Evolutionary conservation across 306 rosid genomes (phyloP), one percentile per base, ranked within the genome.

Genomic region (Luffa acutangula): DNA sequence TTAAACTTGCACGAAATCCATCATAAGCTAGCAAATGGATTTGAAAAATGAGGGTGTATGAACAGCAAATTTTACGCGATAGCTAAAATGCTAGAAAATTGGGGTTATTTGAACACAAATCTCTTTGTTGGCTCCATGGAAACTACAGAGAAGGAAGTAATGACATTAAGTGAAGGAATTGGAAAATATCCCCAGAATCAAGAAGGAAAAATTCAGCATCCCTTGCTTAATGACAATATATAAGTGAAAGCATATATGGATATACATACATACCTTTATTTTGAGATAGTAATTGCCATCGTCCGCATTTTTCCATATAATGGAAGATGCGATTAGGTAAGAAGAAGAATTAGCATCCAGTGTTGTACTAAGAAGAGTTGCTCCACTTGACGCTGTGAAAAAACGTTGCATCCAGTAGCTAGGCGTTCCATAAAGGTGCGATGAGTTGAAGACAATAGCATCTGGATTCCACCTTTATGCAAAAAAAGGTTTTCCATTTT

Each of bases 351-450:
- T 74, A 4, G 86, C 42, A 75, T 85, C 80, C 37, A 94, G 88
- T 59, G 87, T 85, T 54, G 97, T 8, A 49, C 86, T 80, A 75
- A 88, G 92, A 82, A 91, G 84, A 41, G 89, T 91, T 75, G 97
- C 97, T 79, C 97, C 98, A 77, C 96, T 94, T 58, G 98, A 89
- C 84, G 85, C 90, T 0, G 79, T 5, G 73, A 94, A 94, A 81
- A 94, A 86, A 54, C 48, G 42, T 70, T 92, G 98, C 86, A 92
- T 85, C 97, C 97, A 94, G 75, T 92, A 92, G 87, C 98, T 94
- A 79, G 98, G 98, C 83, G 97, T 94, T 86, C 92, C 98, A 53
- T 91, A 94, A 67, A 25, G 65, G 74, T 85, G 93, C 37, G 77
- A 87, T 9, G 98, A 94, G 88, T 92, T 78, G 59, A 94, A 94